A percentile compares a stretch with the other conserved stretches of the same genome.
phyloP scores from a whole-genome alignment of 2,329 filamentous ascomycete genomes.

The Verticillium longisporum region DNA sequence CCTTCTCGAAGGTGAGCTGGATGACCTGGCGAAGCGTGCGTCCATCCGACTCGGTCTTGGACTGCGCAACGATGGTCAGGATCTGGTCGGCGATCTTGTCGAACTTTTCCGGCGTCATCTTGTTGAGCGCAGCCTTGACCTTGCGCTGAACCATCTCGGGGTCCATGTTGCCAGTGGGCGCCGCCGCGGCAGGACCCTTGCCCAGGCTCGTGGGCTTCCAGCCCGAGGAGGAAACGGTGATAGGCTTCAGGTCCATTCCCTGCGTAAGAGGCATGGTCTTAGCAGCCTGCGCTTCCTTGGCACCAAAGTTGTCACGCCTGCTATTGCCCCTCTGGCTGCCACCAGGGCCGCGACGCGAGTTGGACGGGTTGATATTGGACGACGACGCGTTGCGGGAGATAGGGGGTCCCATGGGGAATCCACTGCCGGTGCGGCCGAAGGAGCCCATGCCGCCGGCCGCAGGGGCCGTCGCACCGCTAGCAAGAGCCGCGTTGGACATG shows the following conservation, averaged over 20 bases:
- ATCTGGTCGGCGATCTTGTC: constrained; percentile 94
- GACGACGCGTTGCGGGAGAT: constrained; percentile 62
- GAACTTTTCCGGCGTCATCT: constrained; percentile 99
- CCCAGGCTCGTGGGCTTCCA: constrained; percentile 83
- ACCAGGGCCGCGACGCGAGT: constrained; percentile 57
- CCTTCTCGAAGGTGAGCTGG: constrained; percentile 98
- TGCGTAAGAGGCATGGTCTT: constrained; percentile 90
- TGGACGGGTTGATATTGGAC: constrained; percentile 52
- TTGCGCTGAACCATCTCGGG: constrained; percentile 95
- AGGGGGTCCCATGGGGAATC: constrained; percentile 51
- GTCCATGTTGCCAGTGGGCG: constrained; percentile 58
- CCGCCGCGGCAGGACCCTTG: constrained; percentile 28
- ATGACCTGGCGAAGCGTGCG: constrained; percentile 96
- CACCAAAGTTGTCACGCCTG: constrained; percentile 50
- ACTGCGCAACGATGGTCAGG: constrained; percentile 84
- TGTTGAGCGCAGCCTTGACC: constrained; percentile 97
- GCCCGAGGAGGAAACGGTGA: constrained; percentile 64
- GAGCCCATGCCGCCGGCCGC: constrained; percentile 32
- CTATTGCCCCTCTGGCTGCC: constrained; percentile 56
- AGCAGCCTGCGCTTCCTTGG: constrained; percentile 63
- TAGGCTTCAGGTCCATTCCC: constrained; percentile 73
- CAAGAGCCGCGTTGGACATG: constrained; percentile 47
- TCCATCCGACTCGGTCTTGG: constrained; percentile 90
- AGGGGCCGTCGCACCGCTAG: constrained; percentile 7
- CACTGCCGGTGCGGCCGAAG: constrained; percentile 16